Base-by-base conservation (phyloP, 2,329 filamentous ascomycete species). In the Penicillium sp. region DNA sequence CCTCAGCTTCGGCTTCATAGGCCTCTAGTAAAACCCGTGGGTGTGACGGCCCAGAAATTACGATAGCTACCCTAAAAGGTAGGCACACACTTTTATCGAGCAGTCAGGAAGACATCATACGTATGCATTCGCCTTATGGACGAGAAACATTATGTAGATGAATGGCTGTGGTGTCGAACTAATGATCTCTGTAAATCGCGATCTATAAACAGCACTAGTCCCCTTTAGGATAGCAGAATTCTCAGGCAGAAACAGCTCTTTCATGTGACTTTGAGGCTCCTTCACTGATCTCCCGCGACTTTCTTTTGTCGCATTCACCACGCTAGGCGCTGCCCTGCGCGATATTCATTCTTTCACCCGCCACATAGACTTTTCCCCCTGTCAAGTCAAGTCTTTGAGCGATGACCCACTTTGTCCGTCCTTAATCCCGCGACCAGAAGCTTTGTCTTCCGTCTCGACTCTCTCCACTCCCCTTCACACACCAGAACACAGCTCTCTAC, bases 221-320 rank as follows among this genome's bases (percentile, higher is more conserved):
- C 35, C 9, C n/a, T 27, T 39, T 35, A 5, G 16, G 33, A 37
- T 14, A 26, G 14, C 23, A 10, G 14, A 25, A 25, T 23, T 54
- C 60, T 63, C 39, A 64, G 62, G 62, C 59, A 47, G 4, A 33
- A 46, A 45, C 25, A 52, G 39, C 50, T 52, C 35, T 39, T 50
- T 29, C 49, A 51, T 23, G 37, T 52, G 50, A 52, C 27, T 45
- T 50, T 52, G 50, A 52, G 50, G 42, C 50, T 43, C 25, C 23
- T 47, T 26, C 52, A 14, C 44, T 23, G 29, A 8, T 29, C 13
- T 44, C 35, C 43, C 19, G 35, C 19, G 21, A 33, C 51, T 31
- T 39, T 42, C 33, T 31, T 31, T 35, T 16, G 47, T 61, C 48
- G 50, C 49, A 52, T 47, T 49, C 35, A 58, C 53, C 25, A 48